phyloP scores from a whole-genome alignment of 768 basidiomycete species.

The Leccinum subgranulosum region DNA sequence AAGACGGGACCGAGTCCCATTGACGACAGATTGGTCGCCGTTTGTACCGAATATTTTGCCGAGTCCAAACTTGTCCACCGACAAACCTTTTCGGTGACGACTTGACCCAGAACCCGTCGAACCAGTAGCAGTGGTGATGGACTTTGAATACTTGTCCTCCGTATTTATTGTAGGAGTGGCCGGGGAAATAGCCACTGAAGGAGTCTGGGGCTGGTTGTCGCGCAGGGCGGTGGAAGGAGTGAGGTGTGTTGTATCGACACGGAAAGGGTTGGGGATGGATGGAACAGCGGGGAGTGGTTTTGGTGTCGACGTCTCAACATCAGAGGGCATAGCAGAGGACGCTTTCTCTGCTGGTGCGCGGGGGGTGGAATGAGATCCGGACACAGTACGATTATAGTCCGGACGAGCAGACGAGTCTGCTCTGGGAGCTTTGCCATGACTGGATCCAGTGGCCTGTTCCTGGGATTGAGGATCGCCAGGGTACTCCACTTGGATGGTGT shows the following conservation, averaged over 20 bases:
- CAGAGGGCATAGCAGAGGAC: conserved; percentile 6
- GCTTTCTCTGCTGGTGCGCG: conserved; percentile 17
- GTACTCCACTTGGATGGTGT: conserved; percentile 98
- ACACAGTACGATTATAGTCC: conserved; percentile 15
- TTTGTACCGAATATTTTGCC: conserved; percentile 66
- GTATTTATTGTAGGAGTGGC: conserved; percentile 36
- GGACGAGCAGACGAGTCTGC: conserved; percentile 11
- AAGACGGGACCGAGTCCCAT: conserved; percentile 37
- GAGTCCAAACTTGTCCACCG: conserved; percentile 76
- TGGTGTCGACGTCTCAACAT: conserved; percentile 7
- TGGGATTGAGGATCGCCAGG: conserved; percentile 46
- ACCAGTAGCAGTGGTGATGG: conserved; percentile 25
- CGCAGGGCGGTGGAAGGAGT: conserved; percentile 26
- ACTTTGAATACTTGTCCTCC: conserved; percentile 29
- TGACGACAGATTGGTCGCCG: conserved; percentile 31
- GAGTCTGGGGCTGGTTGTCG: conserved; percentile 28
- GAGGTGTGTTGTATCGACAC: conserved; percentile 21
- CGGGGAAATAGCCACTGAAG: conserved; percentile 37
- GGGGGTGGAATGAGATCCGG: conserved; percentile 8
- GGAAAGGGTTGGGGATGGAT: conserved; percentile 16
- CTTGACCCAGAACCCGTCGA: conserved; percentile 42
- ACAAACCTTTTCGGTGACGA: conserved; percentile 65
- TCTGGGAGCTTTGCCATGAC: conserved; percentile 23
- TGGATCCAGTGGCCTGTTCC: conserved; percentile 16
- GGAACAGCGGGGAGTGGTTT: conserved; percentile 34